A percentile compares a stretch with the other conserved stretches of the same genome.
These are phyloP conservation scores for Fusarium sp. DNA, from an alignment of 2,329 filamentous ascomycete species.

Conservation along the genomic window DNA sequence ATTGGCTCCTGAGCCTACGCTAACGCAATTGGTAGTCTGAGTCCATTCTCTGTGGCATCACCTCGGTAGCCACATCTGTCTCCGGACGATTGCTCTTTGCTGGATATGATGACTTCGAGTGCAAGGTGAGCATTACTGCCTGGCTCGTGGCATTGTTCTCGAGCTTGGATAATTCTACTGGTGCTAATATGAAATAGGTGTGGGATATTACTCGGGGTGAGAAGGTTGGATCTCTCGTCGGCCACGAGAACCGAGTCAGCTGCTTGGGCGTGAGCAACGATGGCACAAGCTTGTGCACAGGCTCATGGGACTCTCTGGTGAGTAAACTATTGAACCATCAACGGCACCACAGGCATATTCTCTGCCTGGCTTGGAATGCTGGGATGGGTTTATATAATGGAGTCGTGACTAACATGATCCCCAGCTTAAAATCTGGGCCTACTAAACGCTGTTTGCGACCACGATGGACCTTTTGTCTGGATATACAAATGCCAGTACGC, in stretches of 20 bases:
- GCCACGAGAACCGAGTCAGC: constrained; percentile 98
- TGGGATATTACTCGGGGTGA: constrained; percentile 98
- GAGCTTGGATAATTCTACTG: not conserved
- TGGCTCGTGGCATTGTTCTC: not conserved
- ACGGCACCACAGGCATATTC: not conserved
- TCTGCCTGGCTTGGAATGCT: not conserved
- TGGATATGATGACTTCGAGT: constrained; percentile 99
- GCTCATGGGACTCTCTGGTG: constrained; percentile 99
- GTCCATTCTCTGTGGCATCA: constrained; percentile 97
- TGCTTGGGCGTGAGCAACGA: constrained; percentile 99
- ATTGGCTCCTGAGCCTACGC: constrained; percentile 6
- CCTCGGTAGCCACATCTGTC: constrained; percentile 96
- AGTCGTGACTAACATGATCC: constrained; percentile 18
- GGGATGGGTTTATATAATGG: not conserved
- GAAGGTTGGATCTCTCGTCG: constrained; percentile 95
- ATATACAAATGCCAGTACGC: constrained; percentile 46
- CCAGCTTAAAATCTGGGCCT: constrained; percentile 90
- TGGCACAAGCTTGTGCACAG: constrained; percentile 98
- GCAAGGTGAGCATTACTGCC: constrained; percentile 78
- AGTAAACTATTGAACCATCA: constrained; percentile 52
- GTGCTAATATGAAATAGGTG: constrained; percentile 69
- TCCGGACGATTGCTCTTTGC: constrained; percentile 95
- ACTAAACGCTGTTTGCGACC: constrained; percentile 60
- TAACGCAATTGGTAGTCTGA: constrained; percentile 75
- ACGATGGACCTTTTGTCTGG: constrained; percentile 44